Percentiles rank a stretch among this genome's conserved stretches.
Conservation (phyloP, 345 rosid species). For the Lenwebbia sp. region DNA sequence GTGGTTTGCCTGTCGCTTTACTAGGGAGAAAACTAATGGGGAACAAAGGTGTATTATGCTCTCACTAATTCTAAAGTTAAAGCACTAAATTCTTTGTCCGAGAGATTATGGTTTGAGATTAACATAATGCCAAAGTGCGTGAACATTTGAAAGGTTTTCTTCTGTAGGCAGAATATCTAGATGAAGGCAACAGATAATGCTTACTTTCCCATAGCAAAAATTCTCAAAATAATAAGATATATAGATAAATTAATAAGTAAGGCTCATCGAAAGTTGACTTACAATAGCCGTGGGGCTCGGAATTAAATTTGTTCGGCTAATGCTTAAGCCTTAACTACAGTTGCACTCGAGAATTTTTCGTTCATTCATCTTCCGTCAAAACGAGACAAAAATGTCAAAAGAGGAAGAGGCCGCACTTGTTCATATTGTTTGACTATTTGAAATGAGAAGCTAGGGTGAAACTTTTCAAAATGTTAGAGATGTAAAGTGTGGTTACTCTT, state of each 20-base stretch:
- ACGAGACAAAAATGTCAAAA: neutral
- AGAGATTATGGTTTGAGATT: neutral
- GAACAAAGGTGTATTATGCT: neutral
- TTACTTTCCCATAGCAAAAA: neutral
- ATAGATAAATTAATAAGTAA: neutral
- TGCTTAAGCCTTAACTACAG: neutral
- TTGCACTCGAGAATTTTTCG: neutral
- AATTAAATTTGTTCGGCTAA: neutral
- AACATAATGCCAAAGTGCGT: neutral
- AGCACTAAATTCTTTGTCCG: neutral
- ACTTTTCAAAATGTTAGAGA: neutral
- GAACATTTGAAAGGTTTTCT: neutral
- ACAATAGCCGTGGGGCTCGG: neutral
- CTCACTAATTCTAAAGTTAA: neutral
- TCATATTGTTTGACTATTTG: neutral
- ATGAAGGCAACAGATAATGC: neutral
- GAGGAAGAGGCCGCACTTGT: neutral
- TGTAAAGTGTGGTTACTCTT: neutral
- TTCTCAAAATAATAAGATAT: neutral
- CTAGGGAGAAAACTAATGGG: neutral
- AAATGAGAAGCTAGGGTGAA: neutral
- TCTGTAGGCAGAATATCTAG: neutral
- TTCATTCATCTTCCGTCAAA: neutral
- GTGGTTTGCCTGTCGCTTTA: neutral
- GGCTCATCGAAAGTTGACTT: neutral